Conservation (phyloP, 176 grass and related monocot genomes). For the Dactylis glomerata region DNA sequence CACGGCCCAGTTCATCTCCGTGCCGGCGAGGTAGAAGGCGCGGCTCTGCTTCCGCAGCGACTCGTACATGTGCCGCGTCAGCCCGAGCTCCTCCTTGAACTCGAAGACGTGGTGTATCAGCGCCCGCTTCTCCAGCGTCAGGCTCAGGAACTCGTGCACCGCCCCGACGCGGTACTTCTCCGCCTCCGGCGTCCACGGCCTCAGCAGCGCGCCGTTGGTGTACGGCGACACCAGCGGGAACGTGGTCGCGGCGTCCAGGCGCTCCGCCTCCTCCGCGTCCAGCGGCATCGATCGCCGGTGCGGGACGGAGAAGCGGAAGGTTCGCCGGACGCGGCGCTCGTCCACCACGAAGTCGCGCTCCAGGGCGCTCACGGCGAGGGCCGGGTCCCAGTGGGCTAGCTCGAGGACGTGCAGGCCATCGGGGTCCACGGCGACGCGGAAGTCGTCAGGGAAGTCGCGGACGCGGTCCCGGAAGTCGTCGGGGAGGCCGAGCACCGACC, state of each 20-base stretch:
- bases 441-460: slow-evolving; percentile 52
- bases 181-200: slow-evolving; percentile 66
- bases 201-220: slow-evolving; percentile 53
- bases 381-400: slow-evolving; percentile 65
- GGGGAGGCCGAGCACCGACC: slow-evolving; percentile 67
- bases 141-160: slow-evolving; percentile 75
- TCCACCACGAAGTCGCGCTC: slow-evolving; percentile 74
- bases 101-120: slow-evolving; percentile 89
- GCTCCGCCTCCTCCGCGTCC: slow-evolving; percentile 46
- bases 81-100: slow-evolving; percentile 87
- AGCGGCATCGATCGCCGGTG: slow-evolving; percentile 62
- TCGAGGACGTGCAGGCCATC: slow-evolving; percentile 74
- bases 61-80: slow-evolving; percentile 69
- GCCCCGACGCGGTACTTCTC: slow-evolving; percentile 87
- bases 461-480: slow-evolving; percentile 81
- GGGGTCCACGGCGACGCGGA: slow-evolving; percentile 71
- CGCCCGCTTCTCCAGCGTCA: slow-evolving; percentile 81
- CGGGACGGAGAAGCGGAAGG: slow-evolving; percentile 68
- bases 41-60: slow-evolving; percentile 66
- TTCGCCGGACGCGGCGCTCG: slow-evolving; percentile 45
- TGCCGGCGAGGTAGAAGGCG: slow-evolving; percentile 90
- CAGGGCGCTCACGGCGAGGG: slow-evolving; percentile 71
- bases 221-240: slow-evolving; percentile 83
- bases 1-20: slow-evolving; percentile 86
- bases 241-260: slow-evolving; percentile 60